These are phyloP conservation scores for Mesembryanthemum crystallinum DNA, from an alignment of 148 eudicot genomes.

Conservation along the genomic window DNA sequence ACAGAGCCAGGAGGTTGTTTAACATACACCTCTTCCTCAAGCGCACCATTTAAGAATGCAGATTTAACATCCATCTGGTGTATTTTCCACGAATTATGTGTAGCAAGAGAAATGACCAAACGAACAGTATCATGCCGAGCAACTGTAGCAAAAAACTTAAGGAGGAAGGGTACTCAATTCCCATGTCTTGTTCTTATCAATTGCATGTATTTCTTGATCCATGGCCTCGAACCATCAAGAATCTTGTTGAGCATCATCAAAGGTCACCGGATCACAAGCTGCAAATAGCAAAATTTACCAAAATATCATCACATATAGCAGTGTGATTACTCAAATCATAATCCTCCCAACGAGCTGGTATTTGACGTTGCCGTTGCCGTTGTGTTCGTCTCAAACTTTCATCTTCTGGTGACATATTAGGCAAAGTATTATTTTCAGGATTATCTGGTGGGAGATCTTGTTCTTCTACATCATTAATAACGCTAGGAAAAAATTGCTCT, in stretches of 20 bases:
- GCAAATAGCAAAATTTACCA: neutral
- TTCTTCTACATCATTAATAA: no score
- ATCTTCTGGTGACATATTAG: no score
- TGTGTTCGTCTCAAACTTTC: neutral
- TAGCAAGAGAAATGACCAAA: neutral
- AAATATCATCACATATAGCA: neutral
- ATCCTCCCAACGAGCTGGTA: neutral
- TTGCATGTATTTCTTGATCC: no score
- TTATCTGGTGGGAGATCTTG: no score
- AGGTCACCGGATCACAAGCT: neutral
- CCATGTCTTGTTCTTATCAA: neutral
- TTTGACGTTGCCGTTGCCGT: neutral
- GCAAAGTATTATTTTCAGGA: no score
- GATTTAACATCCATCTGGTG: slow-evolving; percentile 19
- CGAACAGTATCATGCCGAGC: slow-evolving; percentile 10
- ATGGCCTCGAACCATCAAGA: no score
- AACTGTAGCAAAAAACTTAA: slow-evolving; percentile 2
- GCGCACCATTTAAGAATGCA: slow-evolving; percentile 9
- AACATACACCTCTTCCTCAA: slow-evolving; percentile 16
- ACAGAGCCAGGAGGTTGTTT: slow-evolving; percentile 18
- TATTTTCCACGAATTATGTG: neutral
- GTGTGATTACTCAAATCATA: neutral
- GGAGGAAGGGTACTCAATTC: neutral
- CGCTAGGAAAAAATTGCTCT: neutral
- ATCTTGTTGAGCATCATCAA: no score